Percentiles rank a stretch among this genome's conserved stretches.
These are phyloP conservation scores for Capsicum rhomboideum DNA, from an alignment of 257 asterid species.

Conservation along the genomic window DNA sequence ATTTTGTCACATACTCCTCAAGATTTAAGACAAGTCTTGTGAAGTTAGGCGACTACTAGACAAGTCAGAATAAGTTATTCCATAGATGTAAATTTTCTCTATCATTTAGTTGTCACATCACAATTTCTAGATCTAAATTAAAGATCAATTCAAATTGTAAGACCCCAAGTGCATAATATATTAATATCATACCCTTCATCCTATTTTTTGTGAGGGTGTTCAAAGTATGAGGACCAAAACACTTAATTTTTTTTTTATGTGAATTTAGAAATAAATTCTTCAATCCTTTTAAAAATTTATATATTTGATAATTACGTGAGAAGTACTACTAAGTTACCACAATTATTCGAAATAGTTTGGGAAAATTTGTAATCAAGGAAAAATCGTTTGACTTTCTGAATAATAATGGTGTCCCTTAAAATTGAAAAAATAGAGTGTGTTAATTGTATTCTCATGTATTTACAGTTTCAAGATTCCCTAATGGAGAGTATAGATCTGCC, in stretches of 20 bases:
- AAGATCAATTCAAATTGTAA: neutral
- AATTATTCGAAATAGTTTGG: neutral
- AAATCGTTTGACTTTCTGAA: neutral
- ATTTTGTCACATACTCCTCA: neutral
- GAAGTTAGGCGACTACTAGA: neutral
- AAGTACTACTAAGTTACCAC: neutral
- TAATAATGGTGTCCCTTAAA: neutral
- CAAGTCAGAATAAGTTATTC: neutral
- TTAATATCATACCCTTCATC: too few species aligned
- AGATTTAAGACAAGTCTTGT: neutral
- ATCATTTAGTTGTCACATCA: neutral
- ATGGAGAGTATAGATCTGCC: neutral
- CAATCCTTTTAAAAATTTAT: neutral
- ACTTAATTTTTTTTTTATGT: too few species aligned
- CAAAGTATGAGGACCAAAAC: too few species aligned
- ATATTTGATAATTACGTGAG: neutral
- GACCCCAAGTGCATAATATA: too few species aligned
- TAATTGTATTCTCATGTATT: neutral
- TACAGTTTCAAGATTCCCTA: neutral
- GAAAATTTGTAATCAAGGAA: too few species aligned
- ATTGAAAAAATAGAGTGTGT: neutral
- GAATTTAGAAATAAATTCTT: neutral
- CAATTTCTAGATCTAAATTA: neutral
- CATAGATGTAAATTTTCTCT: neutral
- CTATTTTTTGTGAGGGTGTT: neutral